Base-by-base conservation (phyloP, 495 filamentous ascomycete species). In the Aspergillus affinis region DNA sequence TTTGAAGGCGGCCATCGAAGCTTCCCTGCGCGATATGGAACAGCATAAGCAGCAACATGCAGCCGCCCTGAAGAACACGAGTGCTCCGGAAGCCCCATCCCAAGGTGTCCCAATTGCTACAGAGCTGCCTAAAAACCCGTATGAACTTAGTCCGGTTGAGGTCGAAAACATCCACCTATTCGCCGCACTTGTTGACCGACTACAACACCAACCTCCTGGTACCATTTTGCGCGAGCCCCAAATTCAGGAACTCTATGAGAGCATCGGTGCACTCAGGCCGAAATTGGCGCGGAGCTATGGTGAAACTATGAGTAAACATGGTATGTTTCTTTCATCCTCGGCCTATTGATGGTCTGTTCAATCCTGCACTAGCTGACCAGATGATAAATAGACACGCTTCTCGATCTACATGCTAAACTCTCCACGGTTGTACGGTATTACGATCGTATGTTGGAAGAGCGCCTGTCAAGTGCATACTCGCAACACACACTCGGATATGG, bases 291-390 rank as follows among this genome's bases (percentile, higher is more conserved):
- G 94, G 56, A 97, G 93, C 8, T 98, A 97, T 75, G 94, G 94
- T 44, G 94, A 98, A 75, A 98, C 94, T 0, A 98, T 98, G 94
- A 98, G 93, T 82, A 98, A 98, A 74, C 94, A 98, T 72, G 93
- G 92, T 91, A 79, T 69, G 86, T 79, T 30, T 45, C 26, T 61
- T 58, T 23, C 3, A 20, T 17, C 15, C 10, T 48, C 44, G 8
- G 51, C n/a, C n/a, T n/a, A n/a, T n/a, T n/a, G n/a, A n/a, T n/a
- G n/a, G n/a, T n/a, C n/a, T n/a, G 49, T 15, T 20, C 56, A 13
- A 46, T 18, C 27, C 30, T 5, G 12, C 18, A 59, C 58, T 27
- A 26, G 72, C 81, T 60, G 81, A 41, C 36, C 61, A 20, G n/a
- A 21, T 3, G 26, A 17, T 54, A n/a, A 61, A 44, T 62, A 86